Evolutionary conservation across 202 grass and related monocot species (phyloP), one percentile per base, ranked within the genome.

Genomic region (Zizania palustris): DNA sequence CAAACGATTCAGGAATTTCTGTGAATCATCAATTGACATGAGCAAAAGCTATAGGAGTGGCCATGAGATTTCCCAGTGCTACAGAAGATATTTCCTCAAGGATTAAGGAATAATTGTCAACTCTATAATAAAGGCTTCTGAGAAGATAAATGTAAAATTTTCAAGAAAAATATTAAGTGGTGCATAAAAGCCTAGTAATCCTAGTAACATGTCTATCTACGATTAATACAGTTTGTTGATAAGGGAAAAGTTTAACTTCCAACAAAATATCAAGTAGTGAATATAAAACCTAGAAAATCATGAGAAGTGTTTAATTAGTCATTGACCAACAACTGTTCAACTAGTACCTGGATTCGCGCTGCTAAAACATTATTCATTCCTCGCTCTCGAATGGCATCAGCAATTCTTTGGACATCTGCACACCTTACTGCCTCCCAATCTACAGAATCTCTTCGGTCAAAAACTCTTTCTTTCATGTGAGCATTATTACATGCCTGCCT

Each of bases 291-390:
- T 42, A 70, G 19, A 65, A 50, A 75, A 78, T 21, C 43, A 10
- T 36, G 44, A 7, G 56, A 75, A 48, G 1, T 67, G 8, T 87
- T 80, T 16, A 40, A 60, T 20, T 83, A 63, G 65, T 84, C 88
- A 55, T 7, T 0, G 8, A 3, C 19, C 7, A 60, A 11, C 41
- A 79, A 56, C 4, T 61, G 5, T 86, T 85, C 28, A 40, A 60
- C 33, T 81, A 59, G 69, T 86, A 93, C 91, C 85, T 93, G 88
- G 63, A 93, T 93, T 75, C 88, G 28, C 21, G 69, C 63, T 75
- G 91, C 83, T 22, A 88, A 74, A 63, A 93, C 65, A 82, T 93
- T 93, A 82, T 90, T 93, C 88, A 93, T 93, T 86, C 91, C 91
- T 85, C 91, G 78, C 41, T 84, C 88, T 45, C 85, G 79, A 66